Evolutionary conservation across 306 rosid species (phyloP).

Genomic region (Medicago arabica): DNA sequence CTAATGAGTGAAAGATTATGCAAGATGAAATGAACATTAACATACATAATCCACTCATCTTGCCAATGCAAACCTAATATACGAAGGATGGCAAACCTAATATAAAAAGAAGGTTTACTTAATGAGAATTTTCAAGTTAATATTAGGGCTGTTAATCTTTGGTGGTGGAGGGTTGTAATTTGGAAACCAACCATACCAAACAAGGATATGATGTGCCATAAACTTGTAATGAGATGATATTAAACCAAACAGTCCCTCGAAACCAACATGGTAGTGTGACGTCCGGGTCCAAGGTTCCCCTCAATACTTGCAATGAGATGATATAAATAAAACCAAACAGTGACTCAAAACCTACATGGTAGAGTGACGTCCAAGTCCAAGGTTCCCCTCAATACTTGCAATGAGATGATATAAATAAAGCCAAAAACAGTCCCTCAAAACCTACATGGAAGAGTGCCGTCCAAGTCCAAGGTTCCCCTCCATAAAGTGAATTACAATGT

Average conservation of each 20-base stretch:
- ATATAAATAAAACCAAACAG: background rate
- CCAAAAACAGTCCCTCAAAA: background rate
- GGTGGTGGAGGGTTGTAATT: background rate
- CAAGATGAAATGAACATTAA: constrained; percentile 23
- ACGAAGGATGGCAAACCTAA: constrained; percentile 11
- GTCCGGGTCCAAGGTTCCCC: too few species aligned
- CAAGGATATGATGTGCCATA: background rate
- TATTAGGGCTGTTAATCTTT: constrained; percentile 12
- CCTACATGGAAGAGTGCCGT: background rate
- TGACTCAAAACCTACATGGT: background rate
- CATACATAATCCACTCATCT: constrained; percentile 15
- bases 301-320: too few species aligned
- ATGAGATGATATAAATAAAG: background rate
- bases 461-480: background rate
- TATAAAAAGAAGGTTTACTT: background rate
- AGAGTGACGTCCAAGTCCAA: background rate
- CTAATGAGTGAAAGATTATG: constrained; percentile 30
- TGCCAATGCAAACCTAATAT: constrained; percentile 2
- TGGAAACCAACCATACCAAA: background rate
- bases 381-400: background rate
- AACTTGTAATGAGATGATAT: background rate
- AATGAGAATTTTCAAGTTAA: background rate
- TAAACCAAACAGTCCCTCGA: background rate
- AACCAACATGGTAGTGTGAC: background rate
- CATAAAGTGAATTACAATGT: background rate